Base-by-base conservation (phyloP, 768 basidiomycete species). In the Dacryopinax spathularia region DNA sequence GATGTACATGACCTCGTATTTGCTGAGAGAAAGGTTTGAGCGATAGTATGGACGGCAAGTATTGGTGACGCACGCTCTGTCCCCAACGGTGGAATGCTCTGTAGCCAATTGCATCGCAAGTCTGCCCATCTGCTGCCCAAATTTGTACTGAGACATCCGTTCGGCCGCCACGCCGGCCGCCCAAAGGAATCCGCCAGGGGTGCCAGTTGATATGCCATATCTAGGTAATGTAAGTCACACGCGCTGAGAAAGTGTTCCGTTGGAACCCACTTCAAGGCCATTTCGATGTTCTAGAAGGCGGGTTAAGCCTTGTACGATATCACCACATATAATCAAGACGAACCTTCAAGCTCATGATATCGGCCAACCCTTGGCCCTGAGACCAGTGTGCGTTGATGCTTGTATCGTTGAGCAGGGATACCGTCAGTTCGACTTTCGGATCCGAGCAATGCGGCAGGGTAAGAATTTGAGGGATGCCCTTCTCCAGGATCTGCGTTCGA, bases 361-460 rank as follows among this genome's bases (percentile, higher is more conserved):
- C 85, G 10, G 79, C 74, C 67, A 86, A 83, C 1, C 80, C 79
- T 61, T 78, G 78, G 13, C 72, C 73, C 0, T 80, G 77, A 67
- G 81, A 84, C 86, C 86, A 88, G 68, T 87, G 87, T 12, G 86
- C 85, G 70, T 85, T 84, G 31, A 81, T 80, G 3, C 84, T 84
- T 22, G 86, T 86, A 68, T 89, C 87, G 67, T 85, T 86, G 33
- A 88, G 75, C 56, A 88, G 71, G 12, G 80, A 75, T 9, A 87
- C 83, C 9, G 85, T 84, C 33, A 89, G 76, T 68, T 87, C 83
- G 12, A 77, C 82, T 43, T 78, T 77, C 1, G 76, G 70, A 70
- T 88, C 85, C 6, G 80, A 80, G 4, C 84, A 79, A n/a, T 81
- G 76, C 29, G 84, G 85, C 37, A 85, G 82, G 29, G 76, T 69